phyloP scores from a whole-genome alignment of 2,329 filamentous ascomycete species.

The Fonsecaea erecta region DNA sequence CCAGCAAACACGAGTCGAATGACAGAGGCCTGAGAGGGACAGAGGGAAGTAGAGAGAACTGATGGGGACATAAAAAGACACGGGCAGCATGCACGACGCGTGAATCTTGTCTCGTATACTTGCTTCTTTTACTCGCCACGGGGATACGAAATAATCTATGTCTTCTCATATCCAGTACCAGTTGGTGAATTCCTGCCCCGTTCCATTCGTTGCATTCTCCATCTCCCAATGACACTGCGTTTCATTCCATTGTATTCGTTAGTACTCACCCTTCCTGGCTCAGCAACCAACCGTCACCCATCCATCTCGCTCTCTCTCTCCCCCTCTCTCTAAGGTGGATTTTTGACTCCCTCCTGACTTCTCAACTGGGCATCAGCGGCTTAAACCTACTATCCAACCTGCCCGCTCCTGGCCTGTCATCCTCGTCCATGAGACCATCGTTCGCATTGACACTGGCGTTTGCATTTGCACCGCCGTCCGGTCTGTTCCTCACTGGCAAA shows the following conservation, averaged over 20 bases:
- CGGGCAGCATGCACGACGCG: neutral
- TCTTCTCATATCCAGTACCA: neutral
- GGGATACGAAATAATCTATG: neutral
- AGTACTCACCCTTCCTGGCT: neutral
- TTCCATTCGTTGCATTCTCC: neutral
- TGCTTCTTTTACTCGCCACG: neutral
- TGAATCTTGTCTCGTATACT: neutral
- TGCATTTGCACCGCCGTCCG: neutral
- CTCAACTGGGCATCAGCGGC: slow-evolving; percentile 28
- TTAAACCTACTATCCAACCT: slow-evolving; percentile 31
- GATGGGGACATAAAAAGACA: too few species aligned
- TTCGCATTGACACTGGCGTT: slow-evolving; percentile 1
- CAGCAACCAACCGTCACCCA: neutral
- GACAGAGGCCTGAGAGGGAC: neutral
- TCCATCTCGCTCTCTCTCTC: neutral
- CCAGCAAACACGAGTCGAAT: too few species aligned
- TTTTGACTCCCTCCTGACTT: neutral
- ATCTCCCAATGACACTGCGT: neutral
- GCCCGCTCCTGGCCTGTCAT: slow-evolving; percentile 11
- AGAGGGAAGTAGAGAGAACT: neutral
- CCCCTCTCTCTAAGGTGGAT: neutral
- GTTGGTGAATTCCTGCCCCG: neutral
- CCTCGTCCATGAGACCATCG: slow-evolving; percentile 22
- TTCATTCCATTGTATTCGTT: neutral
- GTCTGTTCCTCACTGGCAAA: slow-evolving; percentile 6